Conservation (phyloP, 768 basidiomycete genomes). For the Pleurotus ostreatus region DNA sequence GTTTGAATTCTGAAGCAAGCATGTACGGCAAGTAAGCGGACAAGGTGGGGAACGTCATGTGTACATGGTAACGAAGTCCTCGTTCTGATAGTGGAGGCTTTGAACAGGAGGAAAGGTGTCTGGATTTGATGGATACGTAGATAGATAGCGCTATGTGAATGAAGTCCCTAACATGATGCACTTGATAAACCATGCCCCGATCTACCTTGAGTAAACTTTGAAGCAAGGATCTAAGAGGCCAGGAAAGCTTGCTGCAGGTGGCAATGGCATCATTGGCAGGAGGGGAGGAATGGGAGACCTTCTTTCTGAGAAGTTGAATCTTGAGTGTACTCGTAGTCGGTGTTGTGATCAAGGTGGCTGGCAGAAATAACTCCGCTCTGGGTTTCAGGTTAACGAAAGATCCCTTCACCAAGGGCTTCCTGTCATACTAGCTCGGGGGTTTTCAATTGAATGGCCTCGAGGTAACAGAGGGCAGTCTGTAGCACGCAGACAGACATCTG, state of each 20-base stretch:
- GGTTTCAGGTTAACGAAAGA: conserved; percentile 35
- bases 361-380: conserved; percentile 33
- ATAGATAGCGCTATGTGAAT: too few species aligned
- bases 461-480: conserved; percentile 83
- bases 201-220: conserved; percentile 79
- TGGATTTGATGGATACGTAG: too few species aligned
- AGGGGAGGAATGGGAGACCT: conserved; percentile 12
- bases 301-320: conserved; percentile 11
- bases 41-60: too few species aligned
- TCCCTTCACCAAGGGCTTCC: conserved; percentile 42
- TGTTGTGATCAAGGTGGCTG: background rate
- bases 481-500: conserved; percentile 79
- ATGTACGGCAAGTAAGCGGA: too few species aligned
- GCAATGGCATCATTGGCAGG: conserved; percentile 51
- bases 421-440: conserved; percentile 57
- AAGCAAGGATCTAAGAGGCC: conserved; percentile 70
- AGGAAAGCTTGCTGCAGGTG: conserved; percentile 84
- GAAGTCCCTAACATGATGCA: too few species aligned
- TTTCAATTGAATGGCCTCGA: conserved; percentile 75
- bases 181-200: too few species aligned
- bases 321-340: conserved; percentile 23
- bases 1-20: too few species aligned
- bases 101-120: too few species aligned
- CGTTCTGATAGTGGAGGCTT: too few species aligned
- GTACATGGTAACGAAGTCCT: too few species aligned